These are phyloP conservation scores for Chlamydomonas applanata DNA, from an alignment of 139 green algal species.

Conservation along the genomic window DNA sequence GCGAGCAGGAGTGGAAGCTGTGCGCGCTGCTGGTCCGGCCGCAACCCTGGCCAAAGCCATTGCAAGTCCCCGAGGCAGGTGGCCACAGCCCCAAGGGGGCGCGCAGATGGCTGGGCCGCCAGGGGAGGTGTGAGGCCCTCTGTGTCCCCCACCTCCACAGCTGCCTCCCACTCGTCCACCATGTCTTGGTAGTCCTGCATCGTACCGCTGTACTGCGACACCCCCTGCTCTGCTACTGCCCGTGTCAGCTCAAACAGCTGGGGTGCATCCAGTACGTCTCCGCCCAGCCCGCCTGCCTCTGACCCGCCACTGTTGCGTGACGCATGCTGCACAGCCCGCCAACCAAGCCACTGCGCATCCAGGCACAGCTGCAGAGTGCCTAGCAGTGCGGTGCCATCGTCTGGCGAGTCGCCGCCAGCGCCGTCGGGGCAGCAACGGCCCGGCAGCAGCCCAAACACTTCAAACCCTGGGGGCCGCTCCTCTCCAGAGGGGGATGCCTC, in stretches of 20 bases:
- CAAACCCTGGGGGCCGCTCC: not conserved
- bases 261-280: not conserved
- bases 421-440: not conserved
- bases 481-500: not conserved
- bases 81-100: not conserved
- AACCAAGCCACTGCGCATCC: constrained; percentile 6
- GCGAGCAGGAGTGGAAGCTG: constrained; percentile 5
- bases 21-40: not conserved
- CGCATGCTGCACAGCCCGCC: not conserved
- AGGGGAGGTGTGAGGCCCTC: not conserved
- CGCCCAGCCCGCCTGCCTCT: not conserved
- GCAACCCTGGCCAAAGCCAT: not conserved
- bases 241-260: constrained; percentile 10
- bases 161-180: not conserved
- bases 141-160: not conserved
- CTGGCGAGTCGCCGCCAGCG: too few relatives aligned
- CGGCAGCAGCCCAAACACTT: constrained; percentile 2
- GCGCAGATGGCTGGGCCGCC: not conserved
- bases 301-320: not conserved
- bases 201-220: not conserved
- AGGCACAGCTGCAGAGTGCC: constrained; percentile 6
- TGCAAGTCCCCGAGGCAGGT: not conserved
- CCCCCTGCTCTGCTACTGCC: not conserved
- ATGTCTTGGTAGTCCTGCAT: too few relatives aligned
- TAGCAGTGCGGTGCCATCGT: not conserved